Conservation (phyloP, 805 yeast species). For the Komagataella pastoris region DNA sequence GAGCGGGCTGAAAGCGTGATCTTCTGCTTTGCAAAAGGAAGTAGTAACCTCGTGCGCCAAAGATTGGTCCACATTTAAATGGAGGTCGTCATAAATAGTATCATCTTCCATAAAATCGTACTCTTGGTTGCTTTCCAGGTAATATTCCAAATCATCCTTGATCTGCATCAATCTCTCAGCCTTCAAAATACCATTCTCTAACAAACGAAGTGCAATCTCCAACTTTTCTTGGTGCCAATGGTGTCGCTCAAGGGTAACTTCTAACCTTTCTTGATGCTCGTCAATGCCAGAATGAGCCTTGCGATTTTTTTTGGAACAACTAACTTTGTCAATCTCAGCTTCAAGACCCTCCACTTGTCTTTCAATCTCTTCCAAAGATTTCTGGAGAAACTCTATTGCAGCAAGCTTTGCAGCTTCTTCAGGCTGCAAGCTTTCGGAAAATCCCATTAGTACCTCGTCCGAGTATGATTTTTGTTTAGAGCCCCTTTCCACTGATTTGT, state of each 20-base stretch:
- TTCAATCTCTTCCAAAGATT: slow-evolving; percentile 63
- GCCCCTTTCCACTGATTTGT: slow-evolving; percentile 43
- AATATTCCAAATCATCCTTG: slow-evolving; percentile 84
- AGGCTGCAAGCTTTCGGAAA: slow-evolving; percentile 30
- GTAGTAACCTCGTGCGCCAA: slow-evolving; percentile 14
- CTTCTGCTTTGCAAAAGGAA: slow-evolving; percentile 2
- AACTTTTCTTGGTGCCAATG: slow-evolving; percentile 66
- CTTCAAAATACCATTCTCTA: slow-evolving; percentile 69
- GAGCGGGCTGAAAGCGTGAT: slow-evolving; percentile 7
- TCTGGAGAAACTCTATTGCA: slow-evolving; percentile 55
- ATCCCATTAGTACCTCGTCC: slow-evolving; percentile 40
- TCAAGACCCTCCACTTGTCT: slow-evolving; percentile 72
- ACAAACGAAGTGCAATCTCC: slow-evolving; percentile 60
- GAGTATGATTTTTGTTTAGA: slow-evolving; percentile 45
- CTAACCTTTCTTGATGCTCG: slow-evolving; percentile 25
- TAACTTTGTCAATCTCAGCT: slow-evolving; percentile 47
- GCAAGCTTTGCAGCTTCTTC: slow-evolving; percentile 68
- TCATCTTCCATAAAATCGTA: slow-evolving; percentile 93
- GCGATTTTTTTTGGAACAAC: slow-evolving; percentile 29
- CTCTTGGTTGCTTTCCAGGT: slow-evolving; percentile 86
- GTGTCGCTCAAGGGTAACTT: slow-evolving; percentile 59
- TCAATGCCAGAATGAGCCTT: slow-evolving; percentile 17
- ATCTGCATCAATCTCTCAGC: slow-evolving; percentile 64
- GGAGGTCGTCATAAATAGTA: slow-evolving; percentile 80
- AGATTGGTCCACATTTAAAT: slow-evolving; percentile 36